phyloP scores from a whole-genome alignment of 164 flowering plant species.

The Vitis rotundifolia region DNA sequence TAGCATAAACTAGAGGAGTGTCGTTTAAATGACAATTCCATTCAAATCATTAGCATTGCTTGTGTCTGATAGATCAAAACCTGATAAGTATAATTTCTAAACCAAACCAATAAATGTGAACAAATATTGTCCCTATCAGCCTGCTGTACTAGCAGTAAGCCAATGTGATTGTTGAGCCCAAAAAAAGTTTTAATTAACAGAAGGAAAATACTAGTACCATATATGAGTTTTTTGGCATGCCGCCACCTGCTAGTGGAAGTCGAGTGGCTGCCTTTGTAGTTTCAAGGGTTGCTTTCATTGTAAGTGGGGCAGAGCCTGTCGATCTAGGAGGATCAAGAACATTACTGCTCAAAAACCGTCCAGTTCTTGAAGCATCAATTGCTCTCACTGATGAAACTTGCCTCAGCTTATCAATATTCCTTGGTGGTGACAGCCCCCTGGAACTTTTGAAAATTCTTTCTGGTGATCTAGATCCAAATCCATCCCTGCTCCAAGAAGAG shows the following conservation, averaged over 20 bases:
- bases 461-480: conserved; percentile 29
- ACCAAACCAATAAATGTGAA: background rate
- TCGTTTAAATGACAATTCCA: too few relatives aligned
- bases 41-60: too few relatives aligned
- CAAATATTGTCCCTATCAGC: background rate
- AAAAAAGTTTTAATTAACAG: background rate
- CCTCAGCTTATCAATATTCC: conserved; percentile 15
- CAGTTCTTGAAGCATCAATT: conserved; percentile 22
- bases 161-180: background rate
- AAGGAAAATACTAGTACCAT: conserved; percentile 15
- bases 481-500: conserved; percentile 12
- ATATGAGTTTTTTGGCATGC: conserved; percentile 12
- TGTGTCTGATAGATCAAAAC: too few relatives aligned
- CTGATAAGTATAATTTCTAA: background rate
- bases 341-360: conserved; percentile 10
- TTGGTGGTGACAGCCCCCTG: conserved; percentile 24
- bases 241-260: conserved; percentile 16
- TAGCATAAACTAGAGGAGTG: too few relatives aligned
- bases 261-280: conserved; percentile 10
- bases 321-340: conserved; percentile 15
- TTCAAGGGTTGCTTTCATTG: conserved; percentile 18
- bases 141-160: background rate
- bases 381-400: conserved; percentile 19
- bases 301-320: conserved; percentile 9
- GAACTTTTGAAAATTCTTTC: conserved; percentile 14